These are phyloP conservation scores for Ganoderma multipileum DNA, from an alignment of 1,284 basidiomycete species.

Conservation along the genomic window DNA sequence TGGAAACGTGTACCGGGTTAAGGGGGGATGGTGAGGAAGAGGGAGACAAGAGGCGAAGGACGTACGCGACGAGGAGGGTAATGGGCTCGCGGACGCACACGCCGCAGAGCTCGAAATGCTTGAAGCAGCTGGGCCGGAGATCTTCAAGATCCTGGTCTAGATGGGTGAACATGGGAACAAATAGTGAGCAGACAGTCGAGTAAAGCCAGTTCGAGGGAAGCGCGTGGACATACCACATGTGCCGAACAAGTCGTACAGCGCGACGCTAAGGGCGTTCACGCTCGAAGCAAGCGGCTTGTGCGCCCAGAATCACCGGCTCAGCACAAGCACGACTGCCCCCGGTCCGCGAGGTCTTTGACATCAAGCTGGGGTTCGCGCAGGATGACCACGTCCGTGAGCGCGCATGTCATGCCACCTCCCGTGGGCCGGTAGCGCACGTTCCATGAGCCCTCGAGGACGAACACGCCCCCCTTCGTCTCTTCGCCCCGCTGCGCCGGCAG, in stretches of 20 bases:
- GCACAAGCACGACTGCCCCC: constrained; percentile 64
- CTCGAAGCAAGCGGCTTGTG: constrained; percentile 85
- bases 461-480: constrained; percentile 71
- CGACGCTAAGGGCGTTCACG: constrained; percentile 90
- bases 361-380: constrained; percentile 68
- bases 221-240: constrained; percentile 70
- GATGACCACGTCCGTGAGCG: constrained; percentile 83
- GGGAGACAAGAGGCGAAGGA: background rate
- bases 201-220: too few relatives aligned
- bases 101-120: constrained; percentile 96
- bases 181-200: too few relatives aligned
- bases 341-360: constrained; percentile 61
- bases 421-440: constrained; percentile 99
- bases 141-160: constrained; percentile 82
- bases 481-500: constrained; percentile 79
- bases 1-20: too few relatives aligned
- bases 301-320: constrained; percentile 85
- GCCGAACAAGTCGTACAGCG: constrained; percentile 91
- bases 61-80: constrained; percentile 83
- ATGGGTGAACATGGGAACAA: too few relatives aligned
- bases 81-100: constrained; percentile 91
- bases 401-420: constrained; percentile 97
- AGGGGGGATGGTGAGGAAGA: too few relatives aligned
- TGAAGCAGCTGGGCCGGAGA: constrained; percentile 93
- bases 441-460: constrained; percentile 96